Evolutionary conservation across 2,329 filamentous ascomycete species (phyloP), one percentile per base, ranked within the genome.

Genomic region (Cladorrhinum sp.): DNA sequence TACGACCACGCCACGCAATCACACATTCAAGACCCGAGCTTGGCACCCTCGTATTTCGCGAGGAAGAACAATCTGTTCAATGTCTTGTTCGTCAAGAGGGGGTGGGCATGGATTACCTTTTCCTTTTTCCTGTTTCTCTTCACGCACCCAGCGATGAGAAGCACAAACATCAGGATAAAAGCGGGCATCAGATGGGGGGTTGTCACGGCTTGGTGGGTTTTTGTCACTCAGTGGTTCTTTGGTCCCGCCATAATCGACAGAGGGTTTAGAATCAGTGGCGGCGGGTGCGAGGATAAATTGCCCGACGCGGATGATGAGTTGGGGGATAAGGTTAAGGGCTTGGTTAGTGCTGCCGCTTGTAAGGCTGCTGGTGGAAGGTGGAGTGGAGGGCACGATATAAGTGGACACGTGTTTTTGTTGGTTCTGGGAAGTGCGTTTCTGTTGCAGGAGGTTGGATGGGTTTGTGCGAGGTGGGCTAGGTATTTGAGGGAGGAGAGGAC

Each of bases 211-310:
- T 88, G 87, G 75, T 99, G 95, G 95, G 80, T 92, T 48, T 77
- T 92, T 41, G 87, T 95, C 18, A 99, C 95, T 65, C 95, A 98
- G 78, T 98, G 95, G 95, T 98, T 87, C 74, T 97, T 99, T 70
- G 95, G 95, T 0, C 87, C 95, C 1, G 82, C 92, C 20, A 79
- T 99, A 53, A 93, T 98, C 68, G 95, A 99, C 73, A 88, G 93
- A 59, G 86, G 89, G 2, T 99, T 98, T 73, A 81, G 86, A n/a
- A 84, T 91, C 74, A 96, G 92, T 0, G 95, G 95, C 2, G 95
- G 95, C 1, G 84, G 84, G 69, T 99, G 95, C 73, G 86, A 91
- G 71, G 68, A 85, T 13, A 78, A 85, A 2, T 71, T 77, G 57
- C 75, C 77, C 55, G 78, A 80, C 50, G 74, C 80, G 0, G 72